Evolutionary conservation across 345 rosid genomes (phyloP).

Genomic region (Diplotaxis tenuifolia): DNA sequence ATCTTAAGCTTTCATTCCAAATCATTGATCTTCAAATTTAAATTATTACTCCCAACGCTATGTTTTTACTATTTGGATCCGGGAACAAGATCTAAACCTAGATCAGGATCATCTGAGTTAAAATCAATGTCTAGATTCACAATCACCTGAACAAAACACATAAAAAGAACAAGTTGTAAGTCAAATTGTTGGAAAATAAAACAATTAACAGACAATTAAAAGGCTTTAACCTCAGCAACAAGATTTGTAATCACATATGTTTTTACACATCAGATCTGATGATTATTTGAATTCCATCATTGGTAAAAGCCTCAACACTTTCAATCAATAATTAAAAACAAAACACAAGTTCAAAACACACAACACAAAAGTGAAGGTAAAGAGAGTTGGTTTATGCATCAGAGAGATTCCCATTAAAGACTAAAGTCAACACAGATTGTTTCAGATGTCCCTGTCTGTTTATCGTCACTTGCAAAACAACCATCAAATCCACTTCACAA

Average conservation of each 20-base stretch:
- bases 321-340: neutral
- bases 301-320: conserved; percentile 28
- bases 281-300: conserved; percentile 41
- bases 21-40: neutral
- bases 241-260: conserved; percentile 32
- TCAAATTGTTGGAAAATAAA: neutral
- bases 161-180: neutral
- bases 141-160: neutral
- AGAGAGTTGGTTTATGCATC: conserved; percentile 27
- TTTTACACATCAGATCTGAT: conserved; percentile 37
- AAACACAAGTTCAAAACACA: neutral
- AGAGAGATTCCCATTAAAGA: conserved; percentile 44
- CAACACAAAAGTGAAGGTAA: conserved; percentile 4
- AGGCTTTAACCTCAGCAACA: conserved; percentile 37
- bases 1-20: neutral
- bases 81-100: neutral
- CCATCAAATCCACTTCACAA: neutral
- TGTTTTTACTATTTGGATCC: neutral
- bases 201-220: neutral
- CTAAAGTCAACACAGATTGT: conserved; percentile 36
- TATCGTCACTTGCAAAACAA: conserved; percentile 59
- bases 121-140: neutral
- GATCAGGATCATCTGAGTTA: too few species aligned
- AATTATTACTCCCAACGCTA: neutral
- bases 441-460: conserved; percentile 91